These are phyloP conservation scores for Glutinoglossum americanum DNA, from an alignment of 495 filamentous ascomycete species.

Conservation along the genomic window DNA sequence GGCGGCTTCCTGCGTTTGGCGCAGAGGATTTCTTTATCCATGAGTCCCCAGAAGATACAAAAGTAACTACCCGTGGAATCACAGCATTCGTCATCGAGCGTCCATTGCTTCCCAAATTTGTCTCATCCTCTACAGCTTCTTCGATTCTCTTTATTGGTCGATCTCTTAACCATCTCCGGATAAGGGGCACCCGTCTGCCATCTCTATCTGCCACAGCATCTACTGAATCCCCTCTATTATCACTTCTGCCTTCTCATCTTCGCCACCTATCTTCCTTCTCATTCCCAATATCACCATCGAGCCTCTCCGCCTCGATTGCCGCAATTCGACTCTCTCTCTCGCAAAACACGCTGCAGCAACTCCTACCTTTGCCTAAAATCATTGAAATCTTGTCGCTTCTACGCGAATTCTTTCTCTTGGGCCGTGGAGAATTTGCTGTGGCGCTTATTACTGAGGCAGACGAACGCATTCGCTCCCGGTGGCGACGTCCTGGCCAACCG, in stretches of 20 bases:
- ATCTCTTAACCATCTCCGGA: conserved; percentile 60
- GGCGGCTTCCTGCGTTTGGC: conserved; percentile 52
- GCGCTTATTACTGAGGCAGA: conserved; percentile 70
- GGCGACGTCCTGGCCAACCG: conserved; percentile 15
- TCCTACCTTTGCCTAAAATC: conserved; percentile 28
- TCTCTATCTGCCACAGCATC: conserved; percentile 15
- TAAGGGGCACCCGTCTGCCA: conserved; percentile 16
- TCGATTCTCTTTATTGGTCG: conserved; percentile 84
- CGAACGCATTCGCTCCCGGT: conserved; percentile 36
- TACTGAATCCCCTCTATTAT: conserved; percentile 32
- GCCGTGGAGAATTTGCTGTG: conserved; percentile 76
- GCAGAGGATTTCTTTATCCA: conserved; percentile 65
- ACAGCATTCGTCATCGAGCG: conserved; percentile 27
- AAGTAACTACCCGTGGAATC: conserved; percentile 15
- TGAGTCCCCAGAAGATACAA: conserved; percentile 2
- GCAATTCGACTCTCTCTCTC: conserved; percentile 64
- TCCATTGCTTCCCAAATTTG: conserved; percentile 52
- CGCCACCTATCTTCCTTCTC: conserved; percentile 43
- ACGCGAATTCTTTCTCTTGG: conserved; percentile 69
- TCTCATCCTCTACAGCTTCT: conserved; percentile 46
- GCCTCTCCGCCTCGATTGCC: conserved; percentile 46
- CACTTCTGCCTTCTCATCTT: conserved; percentile 52
- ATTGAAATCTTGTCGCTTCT: conserved; percentile 56
- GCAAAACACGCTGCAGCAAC: conserved; percentile 9
- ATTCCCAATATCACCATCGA: conserved; percentile 49